Base-by-base conservation (phyloP, 1,284 basidiomycete species). In the Trametes versicolor region DNA sequence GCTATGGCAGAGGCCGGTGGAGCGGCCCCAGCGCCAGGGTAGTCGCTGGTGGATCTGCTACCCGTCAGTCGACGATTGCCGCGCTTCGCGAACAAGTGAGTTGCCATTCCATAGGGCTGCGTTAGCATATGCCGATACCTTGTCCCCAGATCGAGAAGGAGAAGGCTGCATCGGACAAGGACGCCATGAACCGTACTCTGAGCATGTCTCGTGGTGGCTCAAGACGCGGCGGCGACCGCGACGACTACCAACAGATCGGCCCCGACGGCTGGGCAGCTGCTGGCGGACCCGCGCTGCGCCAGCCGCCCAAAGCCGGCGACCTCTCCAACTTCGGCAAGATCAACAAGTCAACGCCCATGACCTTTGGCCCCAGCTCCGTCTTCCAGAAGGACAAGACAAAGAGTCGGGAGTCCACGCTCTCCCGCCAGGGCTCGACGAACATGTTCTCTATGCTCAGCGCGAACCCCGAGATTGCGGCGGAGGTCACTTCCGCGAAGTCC, bases 201-300 rank as follows among this genome's bases (percentile, higher is more conserved):
- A 85, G 86, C 66, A 87, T 92, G 78, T 91, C 89, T 2, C 87
- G 92, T 53, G 89, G 93, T 53, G 94, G 95, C 48, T 98, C 97
- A 62, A 88, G 94, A 62, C 90, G 95, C 58, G 96, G 96, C n/a
- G 90, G 87, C 62, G 88, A 92, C 19, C 89, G 94, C 56, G 85
- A 84, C 54, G 85, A 87, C 32, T 76, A 78, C 66, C 73, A 79
- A 73, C 81, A 85, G 68, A 77, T 80, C 54, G 84, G 85, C 45
- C 83, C 89, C 54, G 95, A 98, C 70, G 96, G 97, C 43, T 98
- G 96, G 96, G 87, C 92, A 34, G 90, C 93, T n/a, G 88, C 90
- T 66, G 86, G 88, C 68, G 76, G 83, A 19, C 83, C 84, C 68
- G 79, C 86, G 58, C 80, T 88, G 43, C 23, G 23, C 8, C 48